A percentile compares a stretch with the other conserved stretches of the same genome.
Conservation (phyloP, 345 rosid genomes). For the Pistacia atlantica region DNA sequence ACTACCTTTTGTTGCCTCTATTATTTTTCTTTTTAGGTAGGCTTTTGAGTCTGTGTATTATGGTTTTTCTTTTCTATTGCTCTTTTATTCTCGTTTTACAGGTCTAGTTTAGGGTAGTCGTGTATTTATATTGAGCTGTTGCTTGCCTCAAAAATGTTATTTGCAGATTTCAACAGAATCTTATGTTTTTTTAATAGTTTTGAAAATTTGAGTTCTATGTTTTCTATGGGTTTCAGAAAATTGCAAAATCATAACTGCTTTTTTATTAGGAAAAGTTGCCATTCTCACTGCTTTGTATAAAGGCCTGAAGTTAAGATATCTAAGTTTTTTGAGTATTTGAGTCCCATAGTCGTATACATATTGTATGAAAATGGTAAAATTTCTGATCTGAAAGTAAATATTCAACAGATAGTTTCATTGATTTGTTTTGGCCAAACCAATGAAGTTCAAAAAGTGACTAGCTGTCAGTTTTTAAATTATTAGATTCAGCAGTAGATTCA, state of each 20-base stretch:
- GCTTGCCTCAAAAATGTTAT: not conserved
- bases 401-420: not conserved
- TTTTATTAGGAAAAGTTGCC: not conserved
- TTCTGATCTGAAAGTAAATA: not conserved
- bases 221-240: not conserved
- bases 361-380: not conserved
- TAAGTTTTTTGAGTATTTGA: not conserved
- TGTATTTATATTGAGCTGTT: not conserved
- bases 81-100: not conserved
- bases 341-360: not conserved
- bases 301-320: not conserved
- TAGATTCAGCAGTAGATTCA: not conserved
- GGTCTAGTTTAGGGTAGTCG: not conserved
- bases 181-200: not conserved
- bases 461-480: not conserved
- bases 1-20: not conserved
- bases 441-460: not conserved
- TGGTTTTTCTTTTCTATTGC: not conserved
- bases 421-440: not conserved
- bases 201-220: not conserved
- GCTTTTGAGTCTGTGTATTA: not conserved
- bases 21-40: not conserved
- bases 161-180: not conserved
- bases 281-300: not conserved
- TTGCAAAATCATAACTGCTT: not conserved